Conservation (phyloP, 1,139 yeast species). For the Hansenula lynferdii region DNA sequence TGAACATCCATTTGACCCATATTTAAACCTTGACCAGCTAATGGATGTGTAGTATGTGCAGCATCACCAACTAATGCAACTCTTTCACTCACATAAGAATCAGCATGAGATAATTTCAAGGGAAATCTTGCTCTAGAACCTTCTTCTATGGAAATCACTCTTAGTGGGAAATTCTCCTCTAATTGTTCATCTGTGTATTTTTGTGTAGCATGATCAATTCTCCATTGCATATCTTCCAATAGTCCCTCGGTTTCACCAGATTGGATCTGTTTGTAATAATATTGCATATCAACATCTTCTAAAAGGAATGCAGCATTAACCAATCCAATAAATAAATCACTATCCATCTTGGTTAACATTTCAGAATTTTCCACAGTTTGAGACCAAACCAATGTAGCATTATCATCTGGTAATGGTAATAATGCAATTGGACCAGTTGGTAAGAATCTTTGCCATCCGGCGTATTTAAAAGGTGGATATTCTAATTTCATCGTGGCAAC, state of each 20-base stretch:
- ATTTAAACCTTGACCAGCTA: slow-evolving; percentile 97
- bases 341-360: slow-evolving; percentile 51
- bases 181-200: slow-evolving; percentile 35
- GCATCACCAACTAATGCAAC: slow-evolving; percentile 96
- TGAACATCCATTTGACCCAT: slow-evolving; percentile 98
- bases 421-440: slow-evolving; percentile 93
- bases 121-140: slow-evolving; percentile 87
- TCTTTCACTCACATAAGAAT: slow-evolving; percentile 76
- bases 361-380: slow-evolving; percentile 74
- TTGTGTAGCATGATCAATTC: slow-evolving; percentile 46
- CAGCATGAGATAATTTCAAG: slow-evolving; percentile 83
- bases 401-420: slow-evolving; percentile 79
- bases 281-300: slow-evolving; percentile 72
- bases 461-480: slow-evolving; percentile 60
- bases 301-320: slow-evolving; percentile 85
- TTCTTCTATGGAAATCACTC: slow-evolving; percentile 50
- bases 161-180: slow-evolving; percentile 64
- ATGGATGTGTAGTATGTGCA: slow-evolving; percentile 95
- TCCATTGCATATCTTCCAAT: slow-evolving; percentile 67
- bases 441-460: slow-evolving; percentile 93
- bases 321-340: slow-evolving; percentile 60
- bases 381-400: slow-evolving; percentile 92
- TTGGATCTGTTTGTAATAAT: slow-evolving; percentile 56
- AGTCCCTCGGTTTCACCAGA: slow-evolving; percentile 46
- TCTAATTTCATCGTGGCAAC: slow-evolving; percentile 82